Percentiles rank a stretch among this genome's conserved stretches.
phyloP scores from a whole-genome alignment of 202 grass and related monocot genomes.

The Elaeis oleifera region DNA sequence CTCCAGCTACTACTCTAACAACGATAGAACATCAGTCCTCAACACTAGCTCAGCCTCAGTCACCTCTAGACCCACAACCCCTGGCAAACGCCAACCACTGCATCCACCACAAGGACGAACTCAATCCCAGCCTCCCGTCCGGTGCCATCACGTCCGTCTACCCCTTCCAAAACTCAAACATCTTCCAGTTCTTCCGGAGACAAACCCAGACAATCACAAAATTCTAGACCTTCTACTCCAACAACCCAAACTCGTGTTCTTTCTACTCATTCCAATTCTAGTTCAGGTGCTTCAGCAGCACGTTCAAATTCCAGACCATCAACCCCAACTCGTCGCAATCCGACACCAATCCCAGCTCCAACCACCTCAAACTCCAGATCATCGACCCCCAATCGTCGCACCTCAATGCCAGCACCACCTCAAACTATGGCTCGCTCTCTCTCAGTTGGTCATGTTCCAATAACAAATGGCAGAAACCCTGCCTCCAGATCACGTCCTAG shows the following conservation, averaged over 20 bases:
- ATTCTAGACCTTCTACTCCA: constrained; percentile 1
- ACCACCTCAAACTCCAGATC: background rate
- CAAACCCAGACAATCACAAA: constrained; percentile 2
- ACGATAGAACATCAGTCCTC: constrained; percentile 7
- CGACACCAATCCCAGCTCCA: background rate
- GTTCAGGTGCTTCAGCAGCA: background rate
- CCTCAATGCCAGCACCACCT: background rate
- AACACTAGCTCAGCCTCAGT: constrained; percentile 16
- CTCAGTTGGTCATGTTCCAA: background rate
- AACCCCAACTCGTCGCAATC: background rate
- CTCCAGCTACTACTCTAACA: constrained; percentile 5
- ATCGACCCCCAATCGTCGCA: no score
- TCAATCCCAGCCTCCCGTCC: background rate
- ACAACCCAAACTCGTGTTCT: background rate
- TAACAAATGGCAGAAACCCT: background rate
- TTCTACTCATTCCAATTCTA: background rate
- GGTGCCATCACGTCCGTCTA: background rate
- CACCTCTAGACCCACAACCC: constrained; percentile 10
- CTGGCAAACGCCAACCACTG: background rate
- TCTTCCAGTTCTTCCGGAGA: background rate
- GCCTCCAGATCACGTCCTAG: background rate
- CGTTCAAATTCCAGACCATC: constrained; percentile 12
- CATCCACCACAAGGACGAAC: background rate
- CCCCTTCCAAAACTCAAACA: constrained; percentile 7
- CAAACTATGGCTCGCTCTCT: background rate